Evolutionary conservation across 129 eudicot genomes (phyloP).

Genomic region (Pseudognaphalium luteoalbum): DNA sequence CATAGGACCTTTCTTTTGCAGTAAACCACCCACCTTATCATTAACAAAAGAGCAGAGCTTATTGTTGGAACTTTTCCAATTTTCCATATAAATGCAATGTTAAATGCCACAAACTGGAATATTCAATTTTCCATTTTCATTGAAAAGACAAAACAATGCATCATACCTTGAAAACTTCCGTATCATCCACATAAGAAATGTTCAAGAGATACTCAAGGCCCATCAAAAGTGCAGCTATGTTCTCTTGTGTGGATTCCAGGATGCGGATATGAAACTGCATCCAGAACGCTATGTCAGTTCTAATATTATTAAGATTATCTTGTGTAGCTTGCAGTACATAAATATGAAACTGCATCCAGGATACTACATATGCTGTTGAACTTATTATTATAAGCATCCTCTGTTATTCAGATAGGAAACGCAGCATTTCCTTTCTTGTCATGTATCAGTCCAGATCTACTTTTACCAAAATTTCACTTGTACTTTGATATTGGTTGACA

Average conservation of each 20-base stretch:
- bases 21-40: slow-evolving; percentile 14
- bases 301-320: neutral
- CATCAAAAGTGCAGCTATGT: slow-evolving; percentile 59
- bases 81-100: neutral
- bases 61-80: too few relatives aligned
- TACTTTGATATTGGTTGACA: neutral
- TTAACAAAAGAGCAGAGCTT: slow-evolving; percentile 5
- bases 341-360: neutral
- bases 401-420: too few relatives aligned
- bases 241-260: slow-evolving; percentile 81
- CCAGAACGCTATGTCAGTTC: slow-evolving; percentile 18
- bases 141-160: slow-evolving; percentile 5
- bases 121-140: neutral
- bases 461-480: neutral
- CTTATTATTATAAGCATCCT: too few relatives aligned
- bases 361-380: neutral
- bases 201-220: slow-evolving; percentile 92
- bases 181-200: slow-evolving; percentile 96
- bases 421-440: too few relatives aligned
- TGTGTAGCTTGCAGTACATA: neutral
- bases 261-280: slow-evolving; percentile 85
- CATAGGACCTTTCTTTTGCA: slow-evolving; percentile 13
- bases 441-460: slow-evolving; percentile 8
- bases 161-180: slow-evolving; percentile 96
- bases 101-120: slow-evolving; percentile 7